Evolutionary conservation across 352 stramenopile genomes (phyloP).

Genomic region (Phytophthora quininea): DNA sequence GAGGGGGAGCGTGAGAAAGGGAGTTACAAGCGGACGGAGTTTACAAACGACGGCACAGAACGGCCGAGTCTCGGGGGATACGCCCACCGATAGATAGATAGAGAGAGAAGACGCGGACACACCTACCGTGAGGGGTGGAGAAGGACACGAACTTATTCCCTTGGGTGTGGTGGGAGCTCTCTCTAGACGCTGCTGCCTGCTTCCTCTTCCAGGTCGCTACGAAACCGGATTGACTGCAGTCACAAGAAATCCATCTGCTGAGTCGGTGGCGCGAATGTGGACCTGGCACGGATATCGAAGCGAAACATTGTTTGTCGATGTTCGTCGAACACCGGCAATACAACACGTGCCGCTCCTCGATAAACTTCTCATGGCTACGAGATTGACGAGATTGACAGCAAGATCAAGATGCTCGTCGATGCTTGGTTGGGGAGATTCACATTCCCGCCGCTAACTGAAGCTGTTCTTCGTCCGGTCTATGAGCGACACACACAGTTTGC

Average conservation of each 20-base stretch:
- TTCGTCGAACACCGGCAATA: too few species aligned
- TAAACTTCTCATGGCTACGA: too few species aligned
- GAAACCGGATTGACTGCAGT: background rate
- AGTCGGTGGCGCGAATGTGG: background rate
- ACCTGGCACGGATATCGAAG: too few species aligned
- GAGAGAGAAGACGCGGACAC: background rate
- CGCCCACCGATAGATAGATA: background rate
- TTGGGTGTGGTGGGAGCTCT: background rate
- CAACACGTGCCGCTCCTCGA: too few species aligned
- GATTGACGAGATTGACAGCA: too few species aligned
- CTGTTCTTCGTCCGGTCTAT: background rate
- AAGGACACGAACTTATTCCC: background rate
- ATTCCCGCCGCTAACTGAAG: background rate
- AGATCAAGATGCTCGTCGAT: too few species aligned
- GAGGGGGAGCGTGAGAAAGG: slow-evolving; percentile 7
- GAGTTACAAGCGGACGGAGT: slow-evolving; percentile 18
- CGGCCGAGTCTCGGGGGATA: slow-evolving; percentile 11
- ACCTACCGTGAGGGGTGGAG: background rate
- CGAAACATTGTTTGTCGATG: too few species aligned
- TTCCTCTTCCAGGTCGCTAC: background rate
- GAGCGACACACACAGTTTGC: background rate
- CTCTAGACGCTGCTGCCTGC: background rate
- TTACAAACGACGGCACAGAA: background rate
- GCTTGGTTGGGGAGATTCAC: too few species aligned
- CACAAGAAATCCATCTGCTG: background rate